These are phyloP conservation scores for Filosporella fistucella DNA, from an alignment of 495 filamentous ascomycete species.

Conservation along the genomic window DNA sequence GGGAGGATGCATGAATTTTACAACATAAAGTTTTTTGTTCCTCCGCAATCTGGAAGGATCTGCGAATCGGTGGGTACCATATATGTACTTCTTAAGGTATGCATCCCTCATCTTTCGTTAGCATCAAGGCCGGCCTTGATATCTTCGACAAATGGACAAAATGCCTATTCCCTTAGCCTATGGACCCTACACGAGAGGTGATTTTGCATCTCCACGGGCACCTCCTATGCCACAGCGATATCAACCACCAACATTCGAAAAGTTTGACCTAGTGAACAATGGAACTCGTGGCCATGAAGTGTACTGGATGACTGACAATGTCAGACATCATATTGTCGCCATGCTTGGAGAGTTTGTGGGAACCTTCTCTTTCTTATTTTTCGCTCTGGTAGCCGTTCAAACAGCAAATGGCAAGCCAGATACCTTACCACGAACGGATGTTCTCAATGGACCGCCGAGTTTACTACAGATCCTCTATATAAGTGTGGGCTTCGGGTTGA, in stretches of 20 bases:
- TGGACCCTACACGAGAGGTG: background rate
- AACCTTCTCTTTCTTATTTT: conserved; percentile 45
- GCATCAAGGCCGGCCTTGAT: background rate
- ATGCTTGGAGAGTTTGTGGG: conserved; percentile 20
- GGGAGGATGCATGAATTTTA: background rate
- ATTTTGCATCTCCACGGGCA: background rate
- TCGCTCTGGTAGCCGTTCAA: conserved; percentile 34
- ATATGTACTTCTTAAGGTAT: background rate
- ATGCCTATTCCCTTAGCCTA: background rate
- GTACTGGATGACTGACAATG: background rate
- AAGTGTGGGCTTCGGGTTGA: conserved; percentile 52
- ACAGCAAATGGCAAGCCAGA: conserved; percentile 38
- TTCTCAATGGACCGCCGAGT: background rate
- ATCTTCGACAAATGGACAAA: background rate
- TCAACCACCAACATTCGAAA: background rate
- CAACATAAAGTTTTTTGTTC: too few species aligned
- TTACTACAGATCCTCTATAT: conserved; percentile 57
- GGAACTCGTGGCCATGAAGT: background rate
- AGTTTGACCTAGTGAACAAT: background rate
- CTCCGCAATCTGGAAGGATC: background rate
- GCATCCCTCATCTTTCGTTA: background rate
- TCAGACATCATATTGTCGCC: background rate
- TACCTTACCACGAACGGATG: background rate
- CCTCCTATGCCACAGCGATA: background rate
- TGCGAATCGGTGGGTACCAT: background rate